Evolutionary conservation across 2,329 filamentous ascomycete species (phyloP).

Genomic region (Venturia oleaginea): DNA sequence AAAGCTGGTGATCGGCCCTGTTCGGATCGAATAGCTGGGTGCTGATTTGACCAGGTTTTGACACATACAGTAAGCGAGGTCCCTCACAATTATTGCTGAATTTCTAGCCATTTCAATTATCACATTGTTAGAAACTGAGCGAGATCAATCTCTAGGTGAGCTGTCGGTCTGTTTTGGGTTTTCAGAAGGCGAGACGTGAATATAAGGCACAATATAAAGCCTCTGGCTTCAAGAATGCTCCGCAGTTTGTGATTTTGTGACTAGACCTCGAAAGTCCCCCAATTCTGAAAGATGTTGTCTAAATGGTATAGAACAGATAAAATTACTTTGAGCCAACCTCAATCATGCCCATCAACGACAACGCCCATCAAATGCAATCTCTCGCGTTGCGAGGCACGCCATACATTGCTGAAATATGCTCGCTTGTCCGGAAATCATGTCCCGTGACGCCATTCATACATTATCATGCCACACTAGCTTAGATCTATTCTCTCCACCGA

Average conservation of each 20-base stretch:
- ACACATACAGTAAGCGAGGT: no score
- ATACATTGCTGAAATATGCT: not conserved
- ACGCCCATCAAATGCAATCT: conserved; percentile 8
- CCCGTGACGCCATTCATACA: not conserved
- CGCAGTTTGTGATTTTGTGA: not conserved
- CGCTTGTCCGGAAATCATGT: not conserved
- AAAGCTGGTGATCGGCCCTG: not conserved
- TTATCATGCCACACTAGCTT: not conserved
- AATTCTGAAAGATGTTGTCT: not conserved
- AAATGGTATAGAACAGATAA: not conserved
- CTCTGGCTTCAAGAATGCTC: not conserved
- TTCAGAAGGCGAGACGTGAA: no score
- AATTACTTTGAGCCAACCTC: not conserved
- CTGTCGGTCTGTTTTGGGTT: no score
- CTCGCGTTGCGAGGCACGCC: conserved; percentile 1
- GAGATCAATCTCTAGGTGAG: not conserved
- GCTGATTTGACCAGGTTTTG: not conserved
- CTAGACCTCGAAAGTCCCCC: not conserved
- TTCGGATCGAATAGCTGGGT: not conserved
- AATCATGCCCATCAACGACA: not conserved
- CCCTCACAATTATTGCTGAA: no score
- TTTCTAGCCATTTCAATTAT: no score
- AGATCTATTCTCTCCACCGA: conserved; percentile 47
- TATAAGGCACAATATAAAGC: no score
- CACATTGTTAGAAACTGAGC: no score